phyloP scores from a whole-genome alignment of 2,329 filamentous ascomycete genomes.

The Cladosporium sp. region DNA sequence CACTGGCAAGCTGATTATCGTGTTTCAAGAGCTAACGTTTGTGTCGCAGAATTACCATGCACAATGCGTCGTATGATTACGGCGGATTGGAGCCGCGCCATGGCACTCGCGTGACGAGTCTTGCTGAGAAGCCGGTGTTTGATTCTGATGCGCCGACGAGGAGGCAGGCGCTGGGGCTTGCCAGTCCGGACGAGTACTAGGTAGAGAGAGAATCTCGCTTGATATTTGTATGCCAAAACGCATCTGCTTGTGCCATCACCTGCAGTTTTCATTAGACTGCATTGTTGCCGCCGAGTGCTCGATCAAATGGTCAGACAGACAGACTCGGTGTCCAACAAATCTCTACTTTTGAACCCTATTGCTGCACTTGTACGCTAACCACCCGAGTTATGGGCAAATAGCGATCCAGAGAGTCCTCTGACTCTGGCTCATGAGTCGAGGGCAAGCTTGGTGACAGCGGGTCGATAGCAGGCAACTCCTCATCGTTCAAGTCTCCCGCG shows the following conservation, averaged over 20 bases:
- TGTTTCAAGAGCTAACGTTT: background rate
- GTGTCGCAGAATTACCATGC: conserved; percentile 51
- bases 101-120: conserved; percentile 69
- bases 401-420: too few species aligned
- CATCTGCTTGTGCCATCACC: background rate
- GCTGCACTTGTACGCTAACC: too few species aligned
- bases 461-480: too few species aligned
- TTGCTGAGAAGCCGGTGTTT: conserved; percentile 73
- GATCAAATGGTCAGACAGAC: too few species aligned
- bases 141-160: conserved; percentile 65
- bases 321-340: too few species aligned
- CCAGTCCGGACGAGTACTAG: conserved; percentile 51
- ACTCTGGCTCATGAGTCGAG: too few species aligned
- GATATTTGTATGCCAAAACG: background rate
- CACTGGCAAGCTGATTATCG: background rate
- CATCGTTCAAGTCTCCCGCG: too few species aligned
- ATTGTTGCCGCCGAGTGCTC: too few species aligned
- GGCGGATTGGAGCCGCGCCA: conserved; percentile 67
- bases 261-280: too few species aligned
- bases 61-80: conserved; percentile 75
- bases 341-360: too few species aligned
- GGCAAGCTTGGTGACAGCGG: too few species aligned
- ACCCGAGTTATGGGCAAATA: too few species aligned
- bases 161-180: conserved; percentile 65
- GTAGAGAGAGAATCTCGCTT: background rate